These are phyloP conservation scores for Tuber microsphaerosporum DNA, from an alignment of 495 filamentous ascomycete genomes.

Conservation along the genomic window DNA sequence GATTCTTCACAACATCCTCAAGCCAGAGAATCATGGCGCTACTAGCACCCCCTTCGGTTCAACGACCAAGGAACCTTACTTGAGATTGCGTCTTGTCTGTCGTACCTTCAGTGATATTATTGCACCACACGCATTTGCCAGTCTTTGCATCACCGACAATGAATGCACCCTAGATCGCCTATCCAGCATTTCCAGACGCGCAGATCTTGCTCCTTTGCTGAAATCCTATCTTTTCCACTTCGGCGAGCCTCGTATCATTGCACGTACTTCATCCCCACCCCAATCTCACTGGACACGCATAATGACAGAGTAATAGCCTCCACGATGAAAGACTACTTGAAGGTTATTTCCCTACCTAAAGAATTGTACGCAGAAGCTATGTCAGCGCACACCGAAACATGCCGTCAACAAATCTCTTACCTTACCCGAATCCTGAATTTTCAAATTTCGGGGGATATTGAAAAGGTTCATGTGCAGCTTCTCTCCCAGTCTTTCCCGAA, in stretches of 20 bases:
- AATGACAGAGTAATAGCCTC: not conserved
- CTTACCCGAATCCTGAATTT: not conserved
- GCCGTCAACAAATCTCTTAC: not conserved
- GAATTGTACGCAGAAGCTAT: not conserved
- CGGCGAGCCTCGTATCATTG: not conserved
- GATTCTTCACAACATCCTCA: constrained; percentile 3
- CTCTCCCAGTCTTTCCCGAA: constrained; percentile 1
- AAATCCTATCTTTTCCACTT: not conserved
- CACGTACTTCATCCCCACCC: not conserved
- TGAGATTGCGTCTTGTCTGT: constrained; percentile 3
- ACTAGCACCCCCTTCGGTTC: not conserved
- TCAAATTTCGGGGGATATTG: not conserved
- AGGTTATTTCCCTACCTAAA: not conserved
- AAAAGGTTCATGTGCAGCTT: not conserved
- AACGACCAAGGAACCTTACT: not conserved
- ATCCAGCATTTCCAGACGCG: not conserved
- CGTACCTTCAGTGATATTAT: not conserved
- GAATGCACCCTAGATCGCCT: constrained; percentile 1
- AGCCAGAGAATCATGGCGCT: not conserved
- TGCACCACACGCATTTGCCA: not conserved
- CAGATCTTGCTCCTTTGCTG: not conserved
- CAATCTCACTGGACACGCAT: not conserved
- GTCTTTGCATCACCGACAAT: not conserved
- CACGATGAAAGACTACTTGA: not conserved
- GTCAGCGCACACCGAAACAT: not conserved